Percentiles rank a stretch among this genome's conserved stretches.
These are phyloP conservation scores for Fusarium pseudoanthophilum DNA, from an alignment of 2,329 filamentous ascomycete species.

Conservation along the genomic window DNA sequence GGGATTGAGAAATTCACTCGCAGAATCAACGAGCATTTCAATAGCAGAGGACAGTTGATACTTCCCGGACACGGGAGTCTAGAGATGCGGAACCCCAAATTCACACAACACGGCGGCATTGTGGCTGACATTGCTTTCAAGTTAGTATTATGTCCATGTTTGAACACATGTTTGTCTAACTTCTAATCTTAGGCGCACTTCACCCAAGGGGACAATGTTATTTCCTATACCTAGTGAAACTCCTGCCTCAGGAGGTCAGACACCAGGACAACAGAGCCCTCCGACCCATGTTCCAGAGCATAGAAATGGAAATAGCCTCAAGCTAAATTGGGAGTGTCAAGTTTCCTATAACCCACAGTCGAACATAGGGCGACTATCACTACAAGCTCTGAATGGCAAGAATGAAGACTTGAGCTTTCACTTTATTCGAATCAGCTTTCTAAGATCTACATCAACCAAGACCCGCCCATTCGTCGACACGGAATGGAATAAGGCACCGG, in stretches of 20 bases:
- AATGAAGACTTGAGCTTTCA: not conserved
- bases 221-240: not conserved
- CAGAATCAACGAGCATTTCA: not conserved
- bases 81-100: not conserved
- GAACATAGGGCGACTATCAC: accelerated
- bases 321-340: not conserved
- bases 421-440: not conserved
- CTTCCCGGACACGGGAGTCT: not conserved
- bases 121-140: not conserved
- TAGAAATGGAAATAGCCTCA: not conserved
- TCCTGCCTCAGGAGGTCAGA: accelerated
- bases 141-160: too few relatives aligned
- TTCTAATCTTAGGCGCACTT: too few relatives aligned
- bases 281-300: accelerated
- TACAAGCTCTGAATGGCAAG: accelerated
- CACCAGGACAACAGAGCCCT: too few relatives aligned
- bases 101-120: not conserved
- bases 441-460: not conserved
- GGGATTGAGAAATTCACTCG: too few relatives aligned
- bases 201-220: too few relatives aligned
- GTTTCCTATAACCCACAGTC: not conserved
- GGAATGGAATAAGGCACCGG: not conserved
- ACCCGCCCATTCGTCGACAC: not conserved
- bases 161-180: too few relatives aligned
- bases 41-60: not conserved